phyloP scores from a whole-genome alignment of 306 rosid species.

The Vigna hirtella region DNA sequence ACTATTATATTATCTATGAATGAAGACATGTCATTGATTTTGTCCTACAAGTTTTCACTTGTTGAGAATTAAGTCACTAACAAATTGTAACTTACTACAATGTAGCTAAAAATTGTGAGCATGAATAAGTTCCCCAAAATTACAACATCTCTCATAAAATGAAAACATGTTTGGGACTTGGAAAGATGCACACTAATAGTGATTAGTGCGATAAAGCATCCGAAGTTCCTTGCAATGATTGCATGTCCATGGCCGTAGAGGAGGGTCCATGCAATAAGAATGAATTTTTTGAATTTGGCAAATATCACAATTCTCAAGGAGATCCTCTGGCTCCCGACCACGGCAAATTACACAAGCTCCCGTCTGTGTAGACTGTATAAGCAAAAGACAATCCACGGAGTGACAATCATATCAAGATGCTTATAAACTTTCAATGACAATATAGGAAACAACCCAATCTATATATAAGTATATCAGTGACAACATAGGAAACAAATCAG shows the following conservation, averaged over 20 bases:
- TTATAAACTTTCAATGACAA: constrained; percentile 41
- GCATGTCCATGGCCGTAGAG: constrained; percentile 80
- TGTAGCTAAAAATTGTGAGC: background rate
- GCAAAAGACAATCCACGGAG: constrained; percentile 36
- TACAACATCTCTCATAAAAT: background rate
- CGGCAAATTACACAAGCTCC: constrained; percentile 68
- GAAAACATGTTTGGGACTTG: background rate
- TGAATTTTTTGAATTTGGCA: constrained; percentile 54
- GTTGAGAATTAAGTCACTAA: too few relatives aligned
- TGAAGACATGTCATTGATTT: too few relatives aligned
- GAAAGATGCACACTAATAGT: constrained; percentile 29
- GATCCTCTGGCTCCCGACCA: constrained; percentile 73
- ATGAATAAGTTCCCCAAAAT: background rate
- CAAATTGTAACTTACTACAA: too few relatives aligned
- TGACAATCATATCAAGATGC: background rate
- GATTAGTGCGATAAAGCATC: constrained; percentile 51
- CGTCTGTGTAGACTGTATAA: constrained; percentile 51
- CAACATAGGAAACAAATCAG: constrained; percentile 23
- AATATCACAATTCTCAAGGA: constrained; percentile 64
- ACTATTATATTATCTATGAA: too few relatives aligned
- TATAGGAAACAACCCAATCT: constrained; percentile 14
- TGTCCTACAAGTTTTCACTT: too few relatives aligned
- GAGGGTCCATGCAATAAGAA: constrained; percentile 88
- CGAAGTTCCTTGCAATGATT: constrained; percentile 75
- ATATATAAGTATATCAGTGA: background rate